phyloP scores from a whole-genome alignment of 306 rosid genomes.

The Acacia melanoxylon region DNA sequence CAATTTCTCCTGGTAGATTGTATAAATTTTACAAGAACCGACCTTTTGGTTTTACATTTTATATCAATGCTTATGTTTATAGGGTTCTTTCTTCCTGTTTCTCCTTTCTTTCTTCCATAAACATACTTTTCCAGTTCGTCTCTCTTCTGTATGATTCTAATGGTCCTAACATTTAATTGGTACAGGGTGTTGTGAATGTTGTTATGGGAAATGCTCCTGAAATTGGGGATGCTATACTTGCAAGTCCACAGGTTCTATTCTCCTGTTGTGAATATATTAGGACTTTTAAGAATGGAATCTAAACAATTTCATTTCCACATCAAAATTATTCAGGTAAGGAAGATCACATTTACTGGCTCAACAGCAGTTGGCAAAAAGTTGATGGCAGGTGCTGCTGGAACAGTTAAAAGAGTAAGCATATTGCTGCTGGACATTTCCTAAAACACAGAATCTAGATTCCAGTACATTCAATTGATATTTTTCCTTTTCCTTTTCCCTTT shows the following conservation, averaged over 20 bases:
- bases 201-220: constrained; percentile 94
- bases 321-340: constrained; percentile 70
- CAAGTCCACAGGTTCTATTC: constrained; percentile 76
- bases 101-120: not conserved
- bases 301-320: not conserved
- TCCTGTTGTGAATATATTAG: constrained; percentile 17
- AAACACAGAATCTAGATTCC: constrained; percentile 26
- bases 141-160: constrained; percentile 30
- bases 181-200: constrained; percentile 89
- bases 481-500: not conserved
- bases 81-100: constrained; percentile 2
- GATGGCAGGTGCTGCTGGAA: constrained; percentile 94
- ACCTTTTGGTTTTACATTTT: not conserved
- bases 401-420: constrained; percentile 80
- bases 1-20: constrained; percentile 24
- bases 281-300: constrained; percentile 26
- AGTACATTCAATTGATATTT: constrained; percentile 18
- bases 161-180: constrained; percentile 34
- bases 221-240: constrained; percentile 79
- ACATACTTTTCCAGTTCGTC: constrained; percentile 7
- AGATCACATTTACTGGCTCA: constrained; percentile 96
- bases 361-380: constrained; percentile 97
- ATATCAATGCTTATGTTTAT: constrained; percentile 22
- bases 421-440: constrained; percentile 22
- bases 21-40: not conserved